Evolutionary conservation across 2,329 filamentous ascomycete species (phyloP).

Genomic region (Diaporthe destruens): DNA sequence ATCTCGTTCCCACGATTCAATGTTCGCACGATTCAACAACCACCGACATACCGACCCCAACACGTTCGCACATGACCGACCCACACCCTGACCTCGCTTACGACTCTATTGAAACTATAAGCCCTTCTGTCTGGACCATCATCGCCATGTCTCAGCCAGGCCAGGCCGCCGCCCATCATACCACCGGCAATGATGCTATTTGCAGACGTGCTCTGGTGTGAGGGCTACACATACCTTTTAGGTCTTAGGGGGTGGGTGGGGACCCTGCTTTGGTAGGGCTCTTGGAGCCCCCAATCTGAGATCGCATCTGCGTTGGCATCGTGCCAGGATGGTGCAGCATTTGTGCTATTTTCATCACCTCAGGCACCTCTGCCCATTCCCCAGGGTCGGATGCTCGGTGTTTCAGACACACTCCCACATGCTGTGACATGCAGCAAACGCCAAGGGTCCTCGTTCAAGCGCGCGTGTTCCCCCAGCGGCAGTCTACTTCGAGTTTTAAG

Average conservation of each 20-base stretch:
- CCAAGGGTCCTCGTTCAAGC: neutral
- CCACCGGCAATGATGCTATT: neutral
- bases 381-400: neutral
- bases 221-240: neutral
- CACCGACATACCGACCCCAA: neutral
- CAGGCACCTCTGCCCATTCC: neutral
- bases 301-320: constrained; percentile 4
- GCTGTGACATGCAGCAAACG: neutral
- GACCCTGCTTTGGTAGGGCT: neutral
- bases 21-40: too few relatives aligned
- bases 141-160: neutral
- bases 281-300: constrained; percentile 2
- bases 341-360: constrained; percentile 2
- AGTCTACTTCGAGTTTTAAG: neutral
- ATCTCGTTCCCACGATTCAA: neutral
- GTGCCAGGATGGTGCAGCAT: neutral
- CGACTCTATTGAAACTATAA: neutral
- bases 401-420: constrained; percentile 24
- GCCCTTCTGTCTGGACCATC: neutral
- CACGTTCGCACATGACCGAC: neutral
- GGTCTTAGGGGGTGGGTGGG: neutral
- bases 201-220: neutral
- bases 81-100: constrained; percentile 12
- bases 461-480: neutral
- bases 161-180: neutral